Evolutionary conservation across 1,139 yeast genomes (phyloP), one percentile per base, ranked within the genome.

Genomic region (Sugiyamaella xylanicola): DNA sequence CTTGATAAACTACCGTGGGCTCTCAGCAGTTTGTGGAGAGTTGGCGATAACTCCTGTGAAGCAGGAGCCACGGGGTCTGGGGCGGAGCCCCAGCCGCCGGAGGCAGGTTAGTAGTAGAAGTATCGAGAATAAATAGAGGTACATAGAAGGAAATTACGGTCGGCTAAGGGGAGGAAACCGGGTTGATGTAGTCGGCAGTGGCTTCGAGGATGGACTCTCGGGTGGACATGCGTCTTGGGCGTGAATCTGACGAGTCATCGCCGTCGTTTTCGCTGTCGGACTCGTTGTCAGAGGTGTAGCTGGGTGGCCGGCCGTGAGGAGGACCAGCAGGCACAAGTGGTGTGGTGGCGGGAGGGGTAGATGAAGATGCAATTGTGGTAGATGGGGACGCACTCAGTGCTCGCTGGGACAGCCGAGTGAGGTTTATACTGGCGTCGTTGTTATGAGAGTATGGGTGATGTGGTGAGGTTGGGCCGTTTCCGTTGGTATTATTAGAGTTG

Each of bases 281-380:
- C 16, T 58, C 64, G 8, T 57, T 59, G 32, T 62, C 64, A 1
- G 67, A 64, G 1, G 61, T 53, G 54, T 65, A 65, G 47, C 68
- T 62, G 2, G 69, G 69, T 2, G 69, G 69, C 7, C 66, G 67
- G 2, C 50, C 55, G 4, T 15, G 21, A 13, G 54, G 54, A 13
- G 49, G 45, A 17, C 54, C 44, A n/a, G 42, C 5, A 2, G 46
- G 32, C 20, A 11, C 44, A 27, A 44, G 32, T 15, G 56, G 53
- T 3, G 47, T 42, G 3, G 35, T 13, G 15, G 25, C 22, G 19
- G 48, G 52, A 9, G 45, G n/a, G 15, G 47, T 20, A 22, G 48
- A 21, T 19, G n/a, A n/a, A n/a, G 40, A 19, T 37, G 55, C 51
- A 36, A 48, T 19, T 16, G 51, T 27, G 20, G 56, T 27, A 13